Conservation (phyloP, 2,329 filamentous ascomycete genomes). For the Cladophialophora carrionii region DNA sequence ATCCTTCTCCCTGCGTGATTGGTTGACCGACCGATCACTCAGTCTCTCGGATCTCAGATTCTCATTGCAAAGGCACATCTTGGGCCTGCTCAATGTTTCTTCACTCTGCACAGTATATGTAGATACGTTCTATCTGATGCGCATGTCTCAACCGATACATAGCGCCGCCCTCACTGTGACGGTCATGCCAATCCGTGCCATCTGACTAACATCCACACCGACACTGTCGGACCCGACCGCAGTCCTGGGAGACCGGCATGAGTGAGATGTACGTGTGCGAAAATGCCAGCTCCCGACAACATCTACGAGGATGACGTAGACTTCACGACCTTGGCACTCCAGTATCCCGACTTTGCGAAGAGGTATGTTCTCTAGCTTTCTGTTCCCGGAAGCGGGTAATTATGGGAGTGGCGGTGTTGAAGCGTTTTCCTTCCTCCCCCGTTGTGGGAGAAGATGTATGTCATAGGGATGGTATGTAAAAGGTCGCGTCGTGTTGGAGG, state of each 20-base stretch:
- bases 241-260: background rate
- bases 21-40: too few species aligned
- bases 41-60: too few species aligned
- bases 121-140: background rate
- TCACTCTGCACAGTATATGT: background rate
- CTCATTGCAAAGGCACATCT: too few species aligned
- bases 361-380: slow-evolving; percentile 46
- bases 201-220: background rate
- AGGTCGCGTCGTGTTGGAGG: too few species aligned
- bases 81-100: background rate
- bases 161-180: background rate
- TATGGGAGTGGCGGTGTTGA: too few species aligned
- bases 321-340: slow-evolving; percentile 63
- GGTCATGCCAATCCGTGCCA: background rate
- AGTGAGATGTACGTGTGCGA: background rate
- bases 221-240: background rate
- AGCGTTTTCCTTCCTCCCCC: background rate
- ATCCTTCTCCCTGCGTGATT: too few species aligned
- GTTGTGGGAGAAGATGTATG: too few species aligned
- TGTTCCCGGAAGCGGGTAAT: background rate
- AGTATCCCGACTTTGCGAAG: slow-evolving; percentile 63
- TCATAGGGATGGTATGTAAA: too few species aligned
- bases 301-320: slow-evolving; percentile 51
- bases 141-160: background rate
- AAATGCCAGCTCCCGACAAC: slow-evolving; percentile 35